Base-by-base conservation (phyloP, 1,284 basidiomycete genomes). In the Trametes sp. region DNA sequence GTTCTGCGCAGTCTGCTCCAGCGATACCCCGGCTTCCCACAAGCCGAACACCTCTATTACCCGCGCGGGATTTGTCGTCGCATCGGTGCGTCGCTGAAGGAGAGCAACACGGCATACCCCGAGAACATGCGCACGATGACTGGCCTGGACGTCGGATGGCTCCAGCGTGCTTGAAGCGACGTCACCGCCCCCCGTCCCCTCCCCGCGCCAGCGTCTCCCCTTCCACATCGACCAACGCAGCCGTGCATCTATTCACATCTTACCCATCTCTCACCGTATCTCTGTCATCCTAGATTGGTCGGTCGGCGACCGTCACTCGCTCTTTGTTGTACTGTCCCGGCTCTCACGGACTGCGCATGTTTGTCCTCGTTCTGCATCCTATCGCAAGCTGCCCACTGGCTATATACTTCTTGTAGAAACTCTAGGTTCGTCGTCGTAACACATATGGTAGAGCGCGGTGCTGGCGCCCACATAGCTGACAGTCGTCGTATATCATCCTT, bases 21-120 rank as follows among this genome's bases (percentile, higher is more conserved):
- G 66, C 86, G 81, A 67, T 89, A 91, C 74, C 91, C 90, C 31
- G 90, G 89, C 21, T 93, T 94, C 75, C 87, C 90, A 11, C 90
- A 93, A 74, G 90, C 92, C n/a, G 92, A 94, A 75, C 86, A 89
- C 67, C 78, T 94, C 10, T 87, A 83, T 57, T 94, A 94, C 69
- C 91, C 92, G 0, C 85, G 89, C 77, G 80, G 86, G 46, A 81
- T 90, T 10, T 94, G 92, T 73, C 83, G 84, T 26, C 84, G 87
- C 52, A 73, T 94, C 23, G 89, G 87, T 0, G 82, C 78, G 9
- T 69, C 90, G 62, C 78, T 94, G 65, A 87, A 81, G 73, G 90
- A 93, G 75, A 93, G 90, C 69, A 93, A 88, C 64, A 75, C 73
- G 5, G 84, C 88, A 4, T 94, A 94, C 72, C 92, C 92, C 0